Evolutionary conservation across 768 basidiomycete species (phyloP).

Genomic region (Panaeolus cyanescens): DNA sequence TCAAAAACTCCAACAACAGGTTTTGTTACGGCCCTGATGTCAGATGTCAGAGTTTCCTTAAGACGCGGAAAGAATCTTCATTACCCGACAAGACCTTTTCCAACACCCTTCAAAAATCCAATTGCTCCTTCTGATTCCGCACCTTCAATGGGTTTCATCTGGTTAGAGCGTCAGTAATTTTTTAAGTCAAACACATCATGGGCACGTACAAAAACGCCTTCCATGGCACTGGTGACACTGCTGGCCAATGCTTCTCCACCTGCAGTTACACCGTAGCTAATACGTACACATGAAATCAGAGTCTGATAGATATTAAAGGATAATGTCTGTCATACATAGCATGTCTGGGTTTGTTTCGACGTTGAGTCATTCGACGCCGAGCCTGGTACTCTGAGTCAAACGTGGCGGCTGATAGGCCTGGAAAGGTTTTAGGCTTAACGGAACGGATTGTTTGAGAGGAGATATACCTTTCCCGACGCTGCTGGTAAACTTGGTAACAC

Average conservation of each 20-base stretch:
- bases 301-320: not conserved
- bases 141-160: slow-evolving; percentile 98
- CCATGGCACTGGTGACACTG: slow-evolving; percentile 93
- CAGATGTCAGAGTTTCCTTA: slow-evolving; percentile 1
- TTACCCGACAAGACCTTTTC: slow-evolving; percentile 91
- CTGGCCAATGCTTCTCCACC: slow-evolving; percentile 94
- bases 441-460: not conserved
- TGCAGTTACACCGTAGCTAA: slow-evolving; percentile 91
- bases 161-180: not conserved
- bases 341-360: slow-evolving; percentile 94
- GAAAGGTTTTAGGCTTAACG: not conserved
- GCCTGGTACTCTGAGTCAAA: slow-evolving; percentile 96
- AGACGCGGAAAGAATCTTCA: not conserved
- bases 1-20: slow-evolving; percentile 97
- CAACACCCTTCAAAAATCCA: slow-evolving; percentile 98
- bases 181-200: not conserved
- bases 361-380: slow-evolving; percentile 81
- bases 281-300: slow-evolving; percentile 2
- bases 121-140: slow-evolving; percentile 92
- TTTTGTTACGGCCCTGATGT: slow-evolving; percentile 83
- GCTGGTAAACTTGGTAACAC: slow-evolving; percentile 96
- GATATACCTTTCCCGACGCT: slow-evolving; percentile 89
- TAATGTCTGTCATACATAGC: slow-evolving; percentile 67
- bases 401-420: slow-evolving; percentile 94
- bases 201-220: slow-evolving; percentile 79